Conservation (phyloP, 352 stramenopile species). For the Globisporangium nagaii region DNA sequence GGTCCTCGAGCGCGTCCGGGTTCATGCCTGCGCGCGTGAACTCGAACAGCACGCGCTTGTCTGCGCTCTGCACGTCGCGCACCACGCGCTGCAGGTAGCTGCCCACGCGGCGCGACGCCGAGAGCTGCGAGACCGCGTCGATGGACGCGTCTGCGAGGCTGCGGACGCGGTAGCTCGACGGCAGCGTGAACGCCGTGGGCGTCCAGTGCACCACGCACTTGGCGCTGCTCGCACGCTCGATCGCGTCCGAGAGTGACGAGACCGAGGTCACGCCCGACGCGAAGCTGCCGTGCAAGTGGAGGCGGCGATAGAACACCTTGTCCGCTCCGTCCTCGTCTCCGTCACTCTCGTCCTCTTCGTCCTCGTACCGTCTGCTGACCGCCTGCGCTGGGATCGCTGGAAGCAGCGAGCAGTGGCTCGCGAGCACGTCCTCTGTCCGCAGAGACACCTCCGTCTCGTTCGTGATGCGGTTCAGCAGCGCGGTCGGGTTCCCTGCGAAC, state of each 20-base stretch:
- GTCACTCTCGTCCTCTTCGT: constrained; percentile 9
- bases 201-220: constrained; percentile 41
- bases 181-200: neutral
- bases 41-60: constrained; percentile 69
- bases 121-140: constrained; percentile 42
- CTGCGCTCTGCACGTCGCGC: constrained; percentile 23
- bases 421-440: constrained; percentile 7
- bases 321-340: neutral
- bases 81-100: constrained; percentile 40
- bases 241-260: constrained; percentile 5
- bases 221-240: constrained; percentile 24
- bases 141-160: constrained; percentile 18
- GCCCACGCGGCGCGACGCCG: constrained; percentile 32
- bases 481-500: constrained; percentile 20
- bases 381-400: constrained; percentile 14
- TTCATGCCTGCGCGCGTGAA: constrained; percentile 73
- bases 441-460: constrained; percentile 12
- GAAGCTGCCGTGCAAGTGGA: constrained; percentile 53
- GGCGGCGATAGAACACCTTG: constrained; percentile 34
- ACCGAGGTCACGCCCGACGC: constrained; percentile 13
- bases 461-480: constrained; percentile 23
- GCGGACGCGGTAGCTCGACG: constrained; percentile 5
- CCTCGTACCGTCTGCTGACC: neutral
- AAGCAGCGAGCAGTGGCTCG: constrained; percentile 34
- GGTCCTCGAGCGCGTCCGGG: constrained; percentile 54